A percentile compares a stretch with the other conserved stretches of the same genome.
Conservation (phyloP, 805 yeast genomes). For the Candida alai region DNA sequence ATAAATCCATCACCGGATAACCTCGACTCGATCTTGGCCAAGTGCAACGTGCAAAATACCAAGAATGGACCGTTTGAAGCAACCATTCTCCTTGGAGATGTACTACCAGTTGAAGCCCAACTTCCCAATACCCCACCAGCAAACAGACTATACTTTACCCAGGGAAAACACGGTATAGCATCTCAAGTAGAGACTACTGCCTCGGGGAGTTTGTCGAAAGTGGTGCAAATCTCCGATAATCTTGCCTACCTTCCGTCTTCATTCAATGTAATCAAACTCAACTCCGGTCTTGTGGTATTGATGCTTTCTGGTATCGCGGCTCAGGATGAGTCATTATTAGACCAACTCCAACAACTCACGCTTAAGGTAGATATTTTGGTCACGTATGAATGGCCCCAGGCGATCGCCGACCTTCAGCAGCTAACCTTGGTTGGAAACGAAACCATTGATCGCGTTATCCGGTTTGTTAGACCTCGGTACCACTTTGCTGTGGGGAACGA, state of each 20-base stretch:
- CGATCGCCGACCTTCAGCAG: slow-evolving; percentile 43
- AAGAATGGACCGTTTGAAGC: slow-evolving; percentile 68
- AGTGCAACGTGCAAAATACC: slow-evolving; percentile 45
- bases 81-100: slow-evolving; percentile 51
- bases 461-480: slow-evolving; percentile 53
- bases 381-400: slow-evolving; percentile 50
- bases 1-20: slow-evolving; percentile 42
- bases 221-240: slow-evolving; percentile 21
- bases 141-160: slow-evolving; percentile 24
- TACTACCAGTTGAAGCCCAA: slow-evolving; percentile 12
- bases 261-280: slow-evolving; percentile 28
- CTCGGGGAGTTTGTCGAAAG: slow-evolving; percentile 19
- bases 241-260: slow-evolving; percentile 32
- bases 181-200: slow-evolving; percentile 7
- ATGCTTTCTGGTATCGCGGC: slow-evolving; percentile 28
- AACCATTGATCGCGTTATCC: slow-evolving; percentile 44
- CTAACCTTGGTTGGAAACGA: slow-evolving; percentile 42
- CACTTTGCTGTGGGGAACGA: slow-evolving; percentile 58
- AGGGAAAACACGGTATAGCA: slow-evolving; percentile 16
- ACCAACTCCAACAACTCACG: background rate
- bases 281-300: slow-evolving; percentile 47
- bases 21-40: slow-evolving; percentile 41
- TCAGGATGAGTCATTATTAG: slow-evolving; percentile 7
- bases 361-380: slow-evolving; percentile 49
- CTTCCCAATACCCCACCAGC: slow-evolving; percentile 19